A percentile compares a stretch with the other conserved stretches of the same genome.
These are phyloP conservation scores for Aspergillus latus DNA, from an alignment of 2,329 filamentous ascomycete genomes.

Conservation along the genomic window DNA sequence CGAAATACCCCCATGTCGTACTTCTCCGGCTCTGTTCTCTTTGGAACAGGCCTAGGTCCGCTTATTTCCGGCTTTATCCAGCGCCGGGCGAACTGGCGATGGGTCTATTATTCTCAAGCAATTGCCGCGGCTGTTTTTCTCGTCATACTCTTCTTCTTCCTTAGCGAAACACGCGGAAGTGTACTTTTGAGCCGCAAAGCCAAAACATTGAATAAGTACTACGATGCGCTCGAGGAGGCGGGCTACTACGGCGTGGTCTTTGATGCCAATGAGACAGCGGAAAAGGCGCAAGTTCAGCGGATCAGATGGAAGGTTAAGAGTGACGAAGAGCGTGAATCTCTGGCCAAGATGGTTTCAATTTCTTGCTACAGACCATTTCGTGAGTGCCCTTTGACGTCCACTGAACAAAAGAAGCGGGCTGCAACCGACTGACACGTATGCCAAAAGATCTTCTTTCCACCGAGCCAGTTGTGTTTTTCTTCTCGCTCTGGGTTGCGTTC, in stretches of 20 bases:
- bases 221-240: slow-evolving; percentile 66
- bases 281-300: slow-evolving; percentile 46
- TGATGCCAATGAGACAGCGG: slow-evolving; percentile 28
- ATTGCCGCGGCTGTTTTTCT: slow-evolving; percentile 67
- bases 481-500: slow-evolving; percentile 87
- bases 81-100: slow-evolving; percentile 69
- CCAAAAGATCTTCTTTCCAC: slow-evolving; percentile 54
- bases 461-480: slow-evolving; percentile 67
- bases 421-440: slow-evolving; percentile 1
- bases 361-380: slow-evolving; percentile 76
- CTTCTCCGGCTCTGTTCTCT: slow-evolving; percentile 74
- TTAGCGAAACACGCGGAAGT: slow-evolving; percentile 78
- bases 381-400: slow-evolving; percentile 28
- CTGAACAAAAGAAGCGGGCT: background rate
- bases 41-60: slow-evolving; percentile 78
- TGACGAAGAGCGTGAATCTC: slow-evolving; percentile 70
- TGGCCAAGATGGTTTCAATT: slow-evolving; percentile 68
- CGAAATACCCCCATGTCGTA: slow-evolving; percentile 88
- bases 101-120: slow-evolving; percentile 85
- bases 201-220: slow-evolving; percentile 71
- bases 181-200: slow-evolving; percentile 81
- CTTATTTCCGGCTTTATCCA: slow-evolving; percentile 70
- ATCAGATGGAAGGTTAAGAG: slow-evolving; percentile 78
- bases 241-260: slow-evolving; percentile 59
- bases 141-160: slow-evolving; percentile 64